These are phyloP conservation scores for Aspergillus sclerotioniger DNA, from an alignment of 495 filamentous ascomycete genomes.

Conservation along the genomic window DNA sequence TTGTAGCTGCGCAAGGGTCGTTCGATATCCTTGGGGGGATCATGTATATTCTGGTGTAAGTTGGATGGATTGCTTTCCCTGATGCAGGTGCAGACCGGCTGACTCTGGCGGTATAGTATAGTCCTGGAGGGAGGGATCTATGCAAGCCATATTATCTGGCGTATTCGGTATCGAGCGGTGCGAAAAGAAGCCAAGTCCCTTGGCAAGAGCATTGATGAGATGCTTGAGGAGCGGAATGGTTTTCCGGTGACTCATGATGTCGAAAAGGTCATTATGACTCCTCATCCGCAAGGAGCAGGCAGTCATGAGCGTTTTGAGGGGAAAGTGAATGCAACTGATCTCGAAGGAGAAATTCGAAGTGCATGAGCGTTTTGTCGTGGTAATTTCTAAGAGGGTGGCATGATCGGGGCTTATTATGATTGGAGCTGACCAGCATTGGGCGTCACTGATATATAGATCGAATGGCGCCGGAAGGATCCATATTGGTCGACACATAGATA, in stretches of 20 bases:
- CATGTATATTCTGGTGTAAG: slow-evolving; percentile 67
- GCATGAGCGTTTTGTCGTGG: not conserved
- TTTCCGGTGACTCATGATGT: not conserved
- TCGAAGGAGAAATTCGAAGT: not conserved
- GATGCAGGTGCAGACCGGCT: not conserved
- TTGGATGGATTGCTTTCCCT: not conserved
- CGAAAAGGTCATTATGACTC: not conserved
- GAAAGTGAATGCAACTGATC: too few relatives aligned
- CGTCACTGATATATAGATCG: too few relatives aligned
- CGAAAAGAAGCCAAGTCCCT: slow-evolving; percentile 54
- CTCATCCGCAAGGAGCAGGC: not conserved
- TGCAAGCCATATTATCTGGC: slow-evolving; percentile 64
- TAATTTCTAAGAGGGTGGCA: too few relatives aligned
- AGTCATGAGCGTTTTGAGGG: not conserved
- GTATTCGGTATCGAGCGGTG: slow-evolving; percentile 59
- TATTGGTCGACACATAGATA: too few relatives aligned
- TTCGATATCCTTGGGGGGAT: slow-evolving; percentile 71
- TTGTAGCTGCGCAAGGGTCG: slow-evolving; percentile 58
- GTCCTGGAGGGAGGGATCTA: slow-evolving; percentile 70
- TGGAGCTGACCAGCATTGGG: too few relatives aligned
- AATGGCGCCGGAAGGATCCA: too few relatives aligned
- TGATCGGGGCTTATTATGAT: too few relatives aligned
- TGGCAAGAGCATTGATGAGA: slow-evolving; percentile 62
- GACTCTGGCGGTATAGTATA: slow-evolving; percentile 38
- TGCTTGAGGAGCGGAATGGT: slow-evolving; percentile 34